These are phyloP conservation scores for Leccinum insolens DNA, from an alignment of 1,284 basidiomycete genomes.

Conservation along the genomic window DNA sequence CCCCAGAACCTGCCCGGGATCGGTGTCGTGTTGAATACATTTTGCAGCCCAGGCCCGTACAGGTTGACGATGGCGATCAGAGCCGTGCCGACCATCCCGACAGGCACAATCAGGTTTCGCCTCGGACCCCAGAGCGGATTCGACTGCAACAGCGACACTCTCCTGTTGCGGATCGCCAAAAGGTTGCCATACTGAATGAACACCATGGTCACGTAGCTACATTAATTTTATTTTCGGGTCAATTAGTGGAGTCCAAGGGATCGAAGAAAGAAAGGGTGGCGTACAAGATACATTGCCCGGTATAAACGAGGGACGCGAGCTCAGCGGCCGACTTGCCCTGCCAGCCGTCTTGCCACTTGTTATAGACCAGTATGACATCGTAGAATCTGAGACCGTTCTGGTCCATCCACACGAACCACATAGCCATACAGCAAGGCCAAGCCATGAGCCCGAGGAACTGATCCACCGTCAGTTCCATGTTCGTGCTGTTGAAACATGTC, in stretches of 20 bases:
- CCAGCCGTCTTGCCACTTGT: constrained; percentile 40
- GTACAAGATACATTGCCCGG: constrained; percentile 34
- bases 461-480: neutral
- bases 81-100: constrained; percentile 39
- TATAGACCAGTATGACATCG: constrained; percentile 43
- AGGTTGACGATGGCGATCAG: constrained; percentile 41
- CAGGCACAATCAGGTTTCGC: constrained; percentile 37
- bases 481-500: neutral
- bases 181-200: constrained; percentile 38
- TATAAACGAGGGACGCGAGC: constrained; percentile 34
- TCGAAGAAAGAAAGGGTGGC: neutral
- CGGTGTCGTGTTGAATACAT: constrained; percentile 36
- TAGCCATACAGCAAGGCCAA: constrained; percentile 46
- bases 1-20: constrained; percentile 47
- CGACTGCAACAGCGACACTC: constrained; percentile 36
- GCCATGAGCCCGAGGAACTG: constrained; percentile 50
- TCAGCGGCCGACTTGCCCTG: constrained; percentile 32
- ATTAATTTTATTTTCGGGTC: neutral
- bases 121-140: constrained; percentile 42
- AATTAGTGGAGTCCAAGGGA: neutral
- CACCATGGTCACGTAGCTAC: constrained; percentile 44
- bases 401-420: constrained; percentile 44
- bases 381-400: constrained; percentile 38
- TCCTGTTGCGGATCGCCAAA: constrained; percentile 36
- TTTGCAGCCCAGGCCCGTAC: constrained; percentile 21